These are phyloP conservation scores for Colletotrichum chlorophyti DNA, from an alignment of 2,329 filamentous ascomycete species.

Conservation along the genomic window DNA sequence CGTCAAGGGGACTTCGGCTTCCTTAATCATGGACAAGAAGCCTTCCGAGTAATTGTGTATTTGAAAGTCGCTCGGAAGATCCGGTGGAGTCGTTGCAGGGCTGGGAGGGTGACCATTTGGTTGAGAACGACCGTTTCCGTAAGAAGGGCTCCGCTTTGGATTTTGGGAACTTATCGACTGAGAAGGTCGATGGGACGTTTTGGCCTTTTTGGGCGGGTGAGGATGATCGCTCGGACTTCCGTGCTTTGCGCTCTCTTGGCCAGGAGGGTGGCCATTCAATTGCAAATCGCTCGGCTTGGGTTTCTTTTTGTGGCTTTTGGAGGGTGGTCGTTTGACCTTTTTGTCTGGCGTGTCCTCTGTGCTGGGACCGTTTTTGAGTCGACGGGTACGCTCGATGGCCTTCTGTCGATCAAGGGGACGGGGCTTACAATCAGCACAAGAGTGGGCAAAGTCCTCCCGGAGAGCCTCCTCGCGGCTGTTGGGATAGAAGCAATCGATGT, in stretches of 20 bases:
- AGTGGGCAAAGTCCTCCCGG: slow-evolving; percentile 77
- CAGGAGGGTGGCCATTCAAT: slow-evolving; percentile 70
- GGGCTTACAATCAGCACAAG: slow-evolving; percentile 88
- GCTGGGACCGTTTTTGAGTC: slow-evolving; percentile 54
- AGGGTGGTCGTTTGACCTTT: slow-evolving; percentile 74
- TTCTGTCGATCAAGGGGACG: slow-evolving; percentile 74
- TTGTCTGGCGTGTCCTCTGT: slow-evolving; percentile 66
- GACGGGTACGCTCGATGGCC: slow-evolving; percentile 75
- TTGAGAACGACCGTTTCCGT: slow-evolving; percentile 68
- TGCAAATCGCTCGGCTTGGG: slow-evolving; percentile 72
- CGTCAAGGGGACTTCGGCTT: slow-evolving; percentile 63
- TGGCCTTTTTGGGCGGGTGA: slow-evolving; percentile 78
- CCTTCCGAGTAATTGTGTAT: slow-evolving; percentile 76
- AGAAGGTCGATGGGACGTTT: slow-evolving; percentile 80
- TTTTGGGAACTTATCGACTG: slow-evolving; percentile 77
- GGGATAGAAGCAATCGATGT: slow-evolving; percentile 94
- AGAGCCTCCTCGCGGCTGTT: slow-evolving; percentile 75
- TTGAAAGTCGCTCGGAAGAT: slow-evolving; percentile 66
- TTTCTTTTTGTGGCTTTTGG: slow-evolving; percentile 91
- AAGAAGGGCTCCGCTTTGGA: slow-evolving; percentile 68
- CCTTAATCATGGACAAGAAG: slow-evolving; percentile 78
- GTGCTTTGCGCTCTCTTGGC: slow-evolving; percentile 61
- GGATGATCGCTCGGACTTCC: slow-evolving; percentile 50
- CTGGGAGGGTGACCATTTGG: slow-evolving; percentile 69
- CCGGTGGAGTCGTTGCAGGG: slow-evolving; percentile 77